These are phyloP conservation scores for Neocatenulostroma microsporum DNA, from an alignment of 2,329 filamentous ascomycete species.

Conservation along the genomic window DNA sequence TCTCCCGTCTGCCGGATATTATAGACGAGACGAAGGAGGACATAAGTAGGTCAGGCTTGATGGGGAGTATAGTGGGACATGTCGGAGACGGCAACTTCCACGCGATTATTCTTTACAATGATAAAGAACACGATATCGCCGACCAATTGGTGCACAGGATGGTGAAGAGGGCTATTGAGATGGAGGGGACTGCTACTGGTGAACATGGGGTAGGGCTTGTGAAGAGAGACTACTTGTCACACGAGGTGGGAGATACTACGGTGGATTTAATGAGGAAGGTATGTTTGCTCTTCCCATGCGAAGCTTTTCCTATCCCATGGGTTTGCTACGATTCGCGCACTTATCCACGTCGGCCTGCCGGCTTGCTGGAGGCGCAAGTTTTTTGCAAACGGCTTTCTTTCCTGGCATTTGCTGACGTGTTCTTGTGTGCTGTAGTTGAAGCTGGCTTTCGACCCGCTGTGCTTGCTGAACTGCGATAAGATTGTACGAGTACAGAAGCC, in stretches of 20 bases:
- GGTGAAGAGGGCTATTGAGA: conserved; percentile 75
- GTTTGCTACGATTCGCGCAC: no score
- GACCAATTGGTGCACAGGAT: conserved; percentile 70
- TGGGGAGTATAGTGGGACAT: conserved; percentile 62
- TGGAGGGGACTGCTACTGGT: conserved; percentile 74
- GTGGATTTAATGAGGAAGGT: conserved; percentile 79
- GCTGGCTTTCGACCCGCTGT: conserved; percentile 68
- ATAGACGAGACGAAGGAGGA: conserved; percentile 68
- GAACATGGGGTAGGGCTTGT: conserved; percentile 79
- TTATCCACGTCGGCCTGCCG: no score
- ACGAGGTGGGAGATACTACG: conserved; percentile 65
- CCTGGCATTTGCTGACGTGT: conserved; percentile 8
- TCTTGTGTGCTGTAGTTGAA: conserved; percentile 54
- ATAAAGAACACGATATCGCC: conserved; percentile 58
- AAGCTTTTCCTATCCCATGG: no score
- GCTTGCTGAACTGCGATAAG: conserved; percentile 58
- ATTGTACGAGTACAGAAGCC: conserved; percentile 50
- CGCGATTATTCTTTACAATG: conserved; percentile 57
- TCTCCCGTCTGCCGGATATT: conserved; percentile 62
- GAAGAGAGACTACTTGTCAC: conserved; percentile 73
- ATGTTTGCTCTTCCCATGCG: no score
- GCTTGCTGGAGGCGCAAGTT: no score
- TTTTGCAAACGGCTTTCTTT: no score
- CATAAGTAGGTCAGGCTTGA: conserved; percentile 54
- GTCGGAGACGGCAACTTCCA: conserved; percentile 72